These are phyloP conservation scores for Beauveria asiatica DNA, from an alignment of 2,329 filamentous ascomycete genomes.

Conservation along the genomic window DNA sequence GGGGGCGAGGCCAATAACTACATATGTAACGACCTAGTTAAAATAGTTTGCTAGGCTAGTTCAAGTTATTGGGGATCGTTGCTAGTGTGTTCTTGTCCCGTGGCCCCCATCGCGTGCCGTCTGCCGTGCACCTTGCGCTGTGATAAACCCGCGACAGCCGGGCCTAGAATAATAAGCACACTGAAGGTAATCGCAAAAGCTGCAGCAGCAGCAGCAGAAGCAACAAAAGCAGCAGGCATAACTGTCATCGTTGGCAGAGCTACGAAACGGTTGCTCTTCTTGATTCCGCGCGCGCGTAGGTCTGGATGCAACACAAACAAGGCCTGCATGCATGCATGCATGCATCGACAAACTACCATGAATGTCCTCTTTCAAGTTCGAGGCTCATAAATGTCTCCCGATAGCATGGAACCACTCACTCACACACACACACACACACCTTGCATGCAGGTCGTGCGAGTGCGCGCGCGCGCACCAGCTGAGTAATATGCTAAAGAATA, in stretches of 20 bases:
- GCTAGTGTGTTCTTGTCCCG: neutral
- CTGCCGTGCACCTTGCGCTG: neutral
- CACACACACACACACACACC: neutral
- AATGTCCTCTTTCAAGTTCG: neutral
- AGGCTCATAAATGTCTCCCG: no score
- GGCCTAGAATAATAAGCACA: neutral
- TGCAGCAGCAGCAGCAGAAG: neutral
- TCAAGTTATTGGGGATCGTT: neutral
- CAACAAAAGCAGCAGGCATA: neutral
- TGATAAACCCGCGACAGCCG: neutral
- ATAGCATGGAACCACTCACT: neutral
- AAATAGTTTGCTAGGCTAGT: no score
- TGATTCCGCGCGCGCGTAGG: neutral
- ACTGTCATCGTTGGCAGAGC: neutral
- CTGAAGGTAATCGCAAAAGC: no score
- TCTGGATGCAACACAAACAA: neutral
- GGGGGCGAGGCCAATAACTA: neutral
- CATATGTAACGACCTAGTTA: no score
- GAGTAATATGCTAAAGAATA: neutral
- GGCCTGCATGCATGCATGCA: neutral
- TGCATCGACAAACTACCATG: neutral
- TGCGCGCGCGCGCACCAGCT: slow-evolving; percentile 3
- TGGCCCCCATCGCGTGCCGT: neutral
- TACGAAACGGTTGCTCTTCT: neutral
- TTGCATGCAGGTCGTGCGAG: neutral